Conservation (phyloP, 768 basidiomycete genomes). For the Pisolithus marmoratus region DNA sequence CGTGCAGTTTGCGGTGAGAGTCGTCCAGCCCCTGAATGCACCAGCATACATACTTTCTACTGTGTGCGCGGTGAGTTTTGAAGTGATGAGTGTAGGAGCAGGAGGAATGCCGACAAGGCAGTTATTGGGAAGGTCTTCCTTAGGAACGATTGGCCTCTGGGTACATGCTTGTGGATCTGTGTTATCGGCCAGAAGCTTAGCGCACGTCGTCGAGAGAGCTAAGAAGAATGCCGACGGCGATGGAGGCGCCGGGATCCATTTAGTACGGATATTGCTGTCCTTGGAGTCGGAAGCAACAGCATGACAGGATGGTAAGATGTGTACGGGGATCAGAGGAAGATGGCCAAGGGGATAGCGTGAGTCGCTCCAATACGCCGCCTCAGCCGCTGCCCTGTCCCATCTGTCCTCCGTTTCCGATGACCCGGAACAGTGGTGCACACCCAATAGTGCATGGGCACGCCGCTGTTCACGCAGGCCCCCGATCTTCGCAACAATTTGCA, state of each 20-base stretch:
- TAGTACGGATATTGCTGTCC: not conserved
- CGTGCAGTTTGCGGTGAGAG: slow-evolving; percentile 79
- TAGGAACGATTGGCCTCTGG: not conserved
- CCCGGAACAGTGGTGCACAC: not conserved
- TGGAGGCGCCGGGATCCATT: not conserved
- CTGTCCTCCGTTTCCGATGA: not conserved
- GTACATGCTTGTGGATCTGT: slow-evolving; percentile 1
- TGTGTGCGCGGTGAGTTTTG: slow-evolving; percentile 70
- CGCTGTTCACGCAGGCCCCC: slow-evolving; percentile 65
- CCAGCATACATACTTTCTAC: slow-evolving; percentile 69
- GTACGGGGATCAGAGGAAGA: slow-evolving; percentile 55
- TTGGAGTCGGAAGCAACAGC: slow-evolving; percentile 1
- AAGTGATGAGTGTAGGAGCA: slow-evolving; percentile 47
- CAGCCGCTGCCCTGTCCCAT: slow-evolving; percentile 12
- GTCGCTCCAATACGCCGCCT: slow-evolving; percentile 51
- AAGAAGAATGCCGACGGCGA: slow-evolving; percentile 35
- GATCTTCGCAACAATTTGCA: slow-evolving; percentile 76
- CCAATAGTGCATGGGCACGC: slow-evolving; percentile 60
- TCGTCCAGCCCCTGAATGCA: slow-evolving; percentile 68
- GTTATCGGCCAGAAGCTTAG: slow-evolving; percentile 47
- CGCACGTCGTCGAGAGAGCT: slow-evolving; percentile 47
- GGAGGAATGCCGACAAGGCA: slow-evolving; percentile 40
- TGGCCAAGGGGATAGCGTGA: slow-evolving; percentile 53
- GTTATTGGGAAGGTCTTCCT: not conserved
- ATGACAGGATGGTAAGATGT: slow-evolving; percentile 36